Evolutionary conservation across 2,329 filamentous ascomycete species (phyloP), one percentile per base, ranked within the genome.

Genomic region (Eurotiales sp.): DNA sequence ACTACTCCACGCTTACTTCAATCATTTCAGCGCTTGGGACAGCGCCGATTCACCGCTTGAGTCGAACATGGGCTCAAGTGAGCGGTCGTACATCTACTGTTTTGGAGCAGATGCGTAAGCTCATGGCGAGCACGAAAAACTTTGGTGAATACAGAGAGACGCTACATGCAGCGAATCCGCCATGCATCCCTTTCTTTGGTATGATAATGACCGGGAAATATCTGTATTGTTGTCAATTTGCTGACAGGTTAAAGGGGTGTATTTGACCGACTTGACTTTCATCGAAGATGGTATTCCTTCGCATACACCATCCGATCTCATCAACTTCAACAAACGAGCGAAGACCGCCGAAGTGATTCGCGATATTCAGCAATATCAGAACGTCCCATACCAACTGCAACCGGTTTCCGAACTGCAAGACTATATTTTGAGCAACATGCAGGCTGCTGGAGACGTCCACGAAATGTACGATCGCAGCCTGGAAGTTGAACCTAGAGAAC

Each of bases 401-500:
- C 82, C 90, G 0, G 92, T 99, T 14, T 82, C 85, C 2, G 93
- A 97, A 72, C 77, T 99, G 59, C 92, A 97, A 68, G 91, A 97
- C 61, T 99, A 97, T 72, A 96, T 99, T 59, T 74, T 96, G 60
- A 91, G 85, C 69, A 96, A 97, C 69, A 95, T 97, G 88, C 87
- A 95, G 73, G 87, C 86, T 25, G 92, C 93, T 3, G 88, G 90
- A 47, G 92, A 97, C 69, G 93, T 99, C 57, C 91, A 97, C 70
- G 92, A 97, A 77, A 97, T 97, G 93, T 99, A 97, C 76, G 91
- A 97, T 72, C 91, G 91, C 79, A 96, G 90, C 74, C 77, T 99
- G 73, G 81, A 86, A 64, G 85, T 99, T 55, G 93, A 99, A 70
- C 93, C 93, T 56, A 83, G 93, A 64, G 93, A 99, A 76, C 83